phyloP scores from a whole-genome alignment of 495 filamentous ascomycete species.

The Xylaria intraflava region DNA sequence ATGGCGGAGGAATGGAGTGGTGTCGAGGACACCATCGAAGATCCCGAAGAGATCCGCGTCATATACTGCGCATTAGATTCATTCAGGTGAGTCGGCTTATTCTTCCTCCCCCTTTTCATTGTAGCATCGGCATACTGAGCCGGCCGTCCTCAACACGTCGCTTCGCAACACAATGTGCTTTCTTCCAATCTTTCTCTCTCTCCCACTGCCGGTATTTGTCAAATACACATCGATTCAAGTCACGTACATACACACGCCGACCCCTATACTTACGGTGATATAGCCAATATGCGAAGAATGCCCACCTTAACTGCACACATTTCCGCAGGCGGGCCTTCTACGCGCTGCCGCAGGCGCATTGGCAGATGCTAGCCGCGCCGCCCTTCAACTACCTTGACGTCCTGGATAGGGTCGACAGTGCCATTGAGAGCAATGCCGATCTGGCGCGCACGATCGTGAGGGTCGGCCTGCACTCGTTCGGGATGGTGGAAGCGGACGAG shows the following conservation, averaged over 20 bases:
- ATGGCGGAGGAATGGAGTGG: constrained; percentile 46
- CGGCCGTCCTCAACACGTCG: too few relatives aligned
- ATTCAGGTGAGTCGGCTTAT: constrained; percentile 61
- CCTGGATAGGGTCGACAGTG: constrained; percentile 71
- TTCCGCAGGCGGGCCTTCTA: constrained; percentile 86
- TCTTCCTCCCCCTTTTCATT: not conserved
- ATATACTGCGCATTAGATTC: constrained; percentile 75
- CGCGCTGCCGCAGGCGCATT: constrained; percentile 74
- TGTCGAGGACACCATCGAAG: constrained; percentile 55
- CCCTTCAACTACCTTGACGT: constrained; percentile 78
- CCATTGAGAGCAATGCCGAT: constrained; percentile 82
- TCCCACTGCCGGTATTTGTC: not conserved
- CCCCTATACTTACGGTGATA: not conserved
- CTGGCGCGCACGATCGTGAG: constrained; percentile 70
- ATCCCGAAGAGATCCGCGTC: constrained; percentile 68
- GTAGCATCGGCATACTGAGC: too few relatives aligned
- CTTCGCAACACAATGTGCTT: too few relatives aligned
- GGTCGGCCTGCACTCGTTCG: constrained; percentile 59
- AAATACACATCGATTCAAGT: not conserved
- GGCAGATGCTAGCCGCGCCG: constrained; percentile 67
- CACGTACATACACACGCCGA: not conserved
- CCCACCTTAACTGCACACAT: constrained; percentile 85
- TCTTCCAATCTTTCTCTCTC: not conserved
- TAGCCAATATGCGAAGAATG: constrained; percentile 75
- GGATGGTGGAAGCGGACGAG: constrained; percentile 26